A percentile compares a stretch with the other conserved stretches of the same genome.
phyloP scores from a whole-genome alignment of 306 rosid species.

The Cyamopsis tetragonoloba region DNA sequence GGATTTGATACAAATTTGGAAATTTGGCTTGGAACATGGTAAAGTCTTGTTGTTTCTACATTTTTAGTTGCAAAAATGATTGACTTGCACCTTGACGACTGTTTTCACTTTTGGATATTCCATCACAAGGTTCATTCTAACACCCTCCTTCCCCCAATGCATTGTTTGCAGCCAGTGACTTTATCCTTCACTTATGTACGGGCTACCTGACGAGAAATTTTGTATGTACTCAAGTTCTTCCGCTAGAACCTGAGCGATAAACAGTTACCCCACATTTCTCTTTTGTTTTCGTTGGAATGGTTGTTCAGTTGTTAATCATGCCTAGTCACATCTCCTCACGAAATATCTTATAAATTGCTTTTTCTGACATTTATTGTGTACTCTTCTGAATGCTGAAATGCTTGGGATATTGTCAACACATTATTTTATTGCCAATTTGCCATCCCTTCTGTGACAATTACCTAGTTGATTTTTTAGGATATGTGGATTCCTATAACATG shows the following conservation, averaged over 20 bases:
- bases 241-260: slow-evolving; percentile 9
- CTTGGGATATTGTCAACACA: background rate
- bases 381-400: background rate
- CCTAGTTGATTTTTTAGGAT: slow-evolving; percentile 1
- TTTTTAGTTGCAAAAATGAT: background rate
- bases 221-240: slow-evolving; percentile 51
- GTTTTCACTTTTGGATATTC: slow-evolving; percentile 6
- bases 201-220: slow-evolving; percentile 75
- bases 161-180: slow-evolving; percentile 53
- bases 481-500: slow-evolving; percentile 8
- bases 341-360: background rate
- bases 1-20: slow-evolving; percentile 63
- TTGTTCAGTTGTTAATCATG: slow-evolving; percentile 9
- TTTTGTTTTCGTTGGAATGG: background rate
- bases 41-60: slow-evolving; percentile 12
- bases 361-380: background rate
- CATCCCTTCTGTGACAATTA: slow-evolving; percentile 10
- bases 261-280: background rate
- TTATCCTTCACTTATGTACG: slow-evolving; percentile 44
- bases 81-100: background rate
- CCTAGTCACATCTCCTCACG: background rate
- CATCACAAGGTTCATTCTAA: slow-evolving; percentile 28
- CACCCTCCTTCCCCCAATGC: slow-evolving; percentile 6
- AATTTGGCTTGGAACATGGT: slow-evolving; percentile 58
- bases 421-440: background rate